These are phyloP conservation scores for Ilyonectria mors-panacis DNA, from an alignment of 2,329 filamentous ascomycete species.

Conservation along the genomic window DNA sequence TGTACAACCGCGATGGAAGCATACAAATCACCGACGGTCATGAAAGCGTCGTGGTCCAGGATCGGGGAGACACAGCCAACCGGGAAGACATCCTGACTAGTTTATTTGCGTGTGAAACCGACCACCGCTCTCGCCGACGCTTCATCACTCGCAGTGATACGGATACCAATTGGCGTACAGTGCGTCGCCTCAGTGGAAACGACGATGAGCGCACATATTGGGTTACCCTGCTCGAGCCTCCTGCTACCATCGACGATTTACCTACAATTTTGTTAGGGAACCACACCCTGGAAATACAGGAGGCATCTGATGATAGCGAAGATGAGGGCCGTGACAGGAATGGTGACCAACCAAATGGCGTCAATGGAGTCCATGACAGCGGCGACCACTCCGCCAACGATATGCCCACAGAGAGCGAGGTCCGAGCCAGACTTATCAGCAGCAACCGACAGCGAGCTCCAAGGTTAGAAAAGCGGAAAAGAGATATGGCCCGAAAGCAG, in stretches of 20 bases:
- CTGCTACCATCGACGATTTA: constrained; percentile 60
- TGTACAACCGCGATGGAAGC: constrained; percentile 73
- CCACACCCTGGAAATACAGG: constrained; percentile 46
- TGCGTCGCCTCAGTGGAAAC: constrained; percentile 49
- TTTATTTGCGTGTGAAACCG: constrained; percentile 61
- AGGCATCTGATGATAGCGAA: constrained; percentile 47
- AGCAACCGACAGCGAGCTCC: constrained; percentile 55
- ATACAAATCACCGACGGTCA: constrained; percentile 74
- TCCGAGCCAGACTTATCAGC: constrained; percentile 55
- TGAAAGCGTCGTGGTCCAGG: constrained; percentile 69
- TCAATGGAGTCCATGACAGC: constrained; percentile 44
- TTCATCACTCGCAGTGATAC: constrained; percentile 50
- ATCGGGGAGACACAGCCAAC: constrained; percentile 72
- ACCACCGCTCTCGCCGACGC: constrained; percentile 48
- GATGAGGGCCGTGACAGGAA: constrained; percentile 42
- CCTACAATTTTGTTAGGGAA: constrained; percentile 57
- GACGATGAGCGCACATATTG: constrained; percentile 58
- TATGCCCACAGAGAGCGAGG: constrained; percentile 58
- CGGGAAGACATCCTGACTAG: constrained; percentile 73
- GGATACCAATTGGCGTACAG: constrained; percentile 55
- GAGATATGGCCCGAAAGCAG: constrained; percentile 64
- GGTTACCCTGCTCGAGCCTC: constrained; percentile 62
- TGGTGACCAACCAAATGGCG: constrained; percentile 40
- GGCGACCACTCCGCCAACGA: constrained; percentile 49
- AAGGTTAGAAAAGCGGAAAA: constrained; percentile 57